Conservation (phyloP, 2,329 filamentous ascomycete genomes). For the Clonostachys byssicola region DNA sequence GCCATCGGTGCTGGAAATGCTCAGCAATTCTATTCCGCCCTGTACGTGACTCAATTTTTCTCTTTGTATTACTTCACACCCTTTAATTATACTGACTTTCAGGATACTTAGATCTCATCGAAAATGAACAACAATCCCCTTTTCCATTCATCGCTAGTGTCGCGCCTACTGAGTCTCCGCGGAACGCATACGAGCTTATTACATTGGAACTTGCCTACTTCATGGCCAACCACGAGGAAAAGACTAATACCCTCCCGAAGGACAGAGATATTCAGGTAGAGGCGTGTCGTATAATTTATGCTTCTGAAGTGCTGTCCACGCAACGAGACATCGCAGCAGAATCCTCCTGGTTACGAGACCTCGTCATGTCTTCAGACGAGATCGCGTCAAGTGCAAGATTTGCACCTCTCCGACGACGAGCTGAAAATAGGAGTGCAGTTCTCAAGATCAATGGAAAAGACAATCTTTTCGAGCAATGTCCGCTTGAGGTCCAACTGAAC, state of each 20-base stretch:
- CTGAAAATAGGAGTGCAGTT: constrained; percentile 39
- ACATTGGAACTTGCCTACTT: constrained; percentile 54
- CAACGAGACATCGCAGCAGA: constrained; percentile 28
- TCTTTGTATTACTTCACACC: constrained; percentile 26
- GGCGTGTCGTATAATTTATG: constrained; percentile 55
- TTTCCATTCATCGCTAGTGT: constrained; percentile 46
- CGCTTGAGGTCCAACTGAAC: constrained; percentile 48
- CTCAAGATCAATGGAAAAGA: constrained; percentile 55
- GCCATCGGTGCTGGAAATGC: constrained; percentile 53
- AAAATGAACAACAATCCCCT: constrained; percentile 55
- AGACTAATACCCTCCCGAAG: constrained; percentile 31
- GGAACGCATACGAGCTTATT: constrained; percentile 56
- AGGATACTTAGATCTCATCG: constrained; percentile 53
- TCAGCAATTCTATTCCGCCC: constrained; percentile 63
- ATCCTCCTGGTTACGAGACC: constrained; percentile 52
- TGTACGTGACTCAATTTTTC: constrained; percentile 43
- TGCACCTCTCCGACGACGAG: constrained; percentile 37
- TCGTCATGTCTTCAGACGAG: constrained; percentile 45
- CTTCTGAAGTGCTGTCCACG: constrained; percentile 41
- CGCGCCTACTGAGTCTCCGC: constrained; percentile 37
- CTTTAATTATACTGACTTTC: constrained; percentile 38
- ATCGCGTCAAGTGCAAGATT: constrained; percentile 39
- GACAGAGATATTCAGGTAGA: constrained; percentile 53
- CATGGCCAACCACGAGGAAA: constrained; percentile 35
- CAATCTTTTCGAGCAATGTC: constrained; percentile 52